Base-by-base conservation (phyloP, 768 basidiomycete genomes). In the Tulasnella sp. region DNA sequence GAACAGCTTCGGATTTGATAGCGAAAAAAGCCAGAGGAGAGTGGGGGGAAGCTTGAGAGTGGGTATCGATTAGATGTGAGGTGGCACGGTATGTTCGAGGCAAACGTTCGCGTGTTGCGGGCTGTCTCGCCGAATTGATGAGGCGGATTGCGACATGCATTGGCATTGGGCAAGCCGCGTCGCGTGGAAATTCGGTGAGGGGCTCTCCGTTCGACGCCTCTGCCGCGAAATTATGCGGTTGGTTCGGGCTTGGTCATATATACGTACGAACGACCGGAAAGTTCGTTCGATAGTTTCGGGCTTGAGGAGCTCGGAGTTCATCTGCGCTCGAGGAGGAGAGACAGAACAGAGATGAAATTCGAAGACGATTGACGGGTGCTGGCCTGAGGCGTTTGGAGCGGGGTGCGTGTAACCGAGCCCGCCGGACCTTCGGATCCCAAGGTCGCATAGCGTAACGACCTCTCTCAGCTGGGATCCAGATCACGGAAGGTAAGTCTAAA, bases 101-200 rank as follows among this genome's bases (percentile, higher is more conserved):
- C n/a, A 44, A 44, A 7, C 13, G 13, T 9, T 9, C 44, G 44
- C 44, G 44, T 44, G 61, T 67, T 57, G 7, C 16, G 61, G 61
- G 61, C 32, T 32, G 61, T 67, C 61, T 67, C 61, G 32, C 61
- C 61, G 61, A 26, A 67, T 67, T 32, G 61, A 67, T 67, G 61
- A 67, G 61, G 61, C 29, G 32, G 61, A 67, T 67, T 67, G 61
- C 61, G 61, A 67, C 61, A 67, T 67, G 61, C 61, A 67, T 67
- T 6, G 44, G 55, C 35, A 35, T 35, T 35, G 35, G 35, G 35
- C 35, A 35, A 35, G 35, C 35, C 35, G 35, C 35, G 35, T 35
- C 35, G 35, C 35, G 35, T 35, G 35, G 35, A 35, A 35, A 35
- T 35, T 35, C 35, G 35, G 35, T 35, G 35, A 35, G 35, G 35